Evolutionary conservation across 345 rosid species (phyloP).

Genomic region (Acer yangbiense): DNA sequence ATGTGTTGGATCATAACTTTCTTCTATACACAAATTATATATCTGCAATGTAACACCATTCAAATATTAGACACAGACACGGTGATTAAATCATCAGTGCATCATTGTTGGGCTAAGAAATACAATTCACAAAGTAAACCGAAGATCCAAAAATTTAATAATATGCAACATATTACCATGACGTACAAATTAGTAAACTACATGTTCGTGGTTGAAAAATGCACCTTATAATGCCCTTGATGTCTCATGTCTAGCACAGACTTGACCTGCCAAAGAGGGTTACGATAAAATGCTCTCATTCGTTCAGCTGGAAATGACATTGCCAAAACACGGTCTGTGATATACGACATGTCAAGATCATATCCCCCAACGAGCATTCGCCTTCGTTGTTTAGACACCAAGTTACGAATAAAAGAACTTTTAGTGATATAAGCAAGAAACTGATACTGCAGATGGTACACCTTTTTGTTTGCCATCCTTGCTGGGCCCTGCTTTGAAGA

Average conservation of each 20-base stretch:
- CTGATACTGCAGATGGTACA: slow-evolving; percentile 33
- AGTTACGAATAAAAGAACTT: slow-evolving; percentile 65
- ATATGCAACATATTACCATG: neutral
- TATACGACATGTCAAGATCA: slow-evolving; percentile 96
- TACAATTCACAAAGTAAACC: neutral
- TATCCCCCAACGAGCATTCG: slow-evolving; percentile 80
- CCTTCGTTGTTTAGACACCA: slow-evolving; percentile 86
- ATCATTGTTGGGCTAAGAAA: neutral
- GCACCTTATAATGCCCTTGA: slow-evolving; percentile 76
- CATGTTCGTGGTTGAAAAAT: neutral
- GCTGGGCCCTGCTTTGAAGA: slow-evolving; percentile 45
- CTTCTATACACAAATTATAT: slow-evolving; percentile 85
- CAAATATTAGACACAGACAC: neutral
- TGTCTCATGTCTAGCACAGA: slow-evolving; percentile 89
- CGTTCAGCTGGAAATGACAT: slow-evolving; percentile 94
- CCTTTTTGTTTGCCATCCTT: slow-evolving; percentile 28
- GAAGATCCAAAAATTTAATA: neutral
- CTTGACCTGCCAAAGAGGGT: slow-evolving; percentile 97
- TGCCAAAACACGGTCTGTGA: slow-evolving; percentile 68
- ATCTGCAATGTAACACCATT: slow-evolving; percentile 40
- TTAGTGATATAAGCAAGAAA: slow-evolving; percentile 53
- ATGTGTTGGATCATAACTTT: slow-evolving; percentile 67
- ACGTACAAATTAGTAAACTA: neutral
- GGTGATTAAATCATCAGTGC: neutral
- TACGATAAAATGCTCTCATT: slow-evolving; percentile 84